These are phyloP conservation scores for Neodidymelliopsis sp. DNA, from an alignment of 2,329 filamentous ascomycete species.

Conservation along the genomic window DNA sequence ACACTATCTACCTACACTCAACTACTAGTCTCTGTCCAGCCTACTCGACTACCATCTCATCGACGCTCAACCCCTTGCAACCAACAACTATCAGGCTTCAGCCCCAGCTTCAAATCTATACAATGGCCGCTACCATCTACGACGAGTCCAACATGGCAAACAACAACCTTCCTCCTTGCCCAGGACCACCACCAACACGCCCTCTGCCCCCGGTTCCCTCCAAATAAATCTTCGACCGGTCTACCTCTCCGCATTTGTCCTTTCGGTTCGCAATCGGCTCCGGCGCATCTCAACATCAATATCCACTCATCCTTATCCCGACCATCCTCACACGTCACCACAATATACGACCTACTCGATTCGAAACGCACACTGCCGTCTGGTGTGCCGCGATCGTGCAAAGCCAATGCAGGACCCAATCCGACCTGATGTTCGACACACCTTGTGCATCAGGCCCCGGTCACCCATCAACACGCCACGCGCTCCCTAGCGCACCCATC, in stretches of 20 bases:
- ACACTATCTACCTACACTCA: slow-evolving; percentile 14
- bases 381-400: slow-evolving; percentile 34
- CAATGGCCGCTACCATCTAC: slow-evolving; percentile 48
- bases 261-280: slow-evolving; percentile 33
- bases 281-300: slow-evolving; percentile 35
- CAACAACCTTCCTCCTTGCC: slow-evolving; percentile 56
- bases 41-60: slow-evolving; percentile 15
- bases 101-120: slow-evolving; percentile 21
- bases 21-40: slow-evolving; percentile 21
- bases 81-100: slow-evolving; percentile 9
- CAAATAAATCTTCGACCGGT: slow-evolving; percentile 43
- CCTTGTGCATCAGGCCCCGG: slow-evolving; percentile 31
- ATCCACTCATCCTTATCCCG: slow-evolving; percentile 19
- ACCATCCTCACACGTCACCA: slow-evolving; percentile 17
- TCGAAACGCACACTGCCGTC: slow-evolving; percentile 25
- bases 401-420: slow-evolving; percentile 32
- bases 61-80: slow-evolving; percentile 12
- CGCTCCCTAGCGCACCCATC: slow-evolving; percentile 20
- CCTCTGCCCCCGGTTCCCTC: slow-evolving; percentile 56
- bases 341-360: slow-evolving; percentile 30
- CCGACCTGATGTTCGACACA: slow-evolving; percentile 38
- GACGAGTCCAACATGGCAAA: slow-evolving; percentile 49
- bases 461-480: slow-evolving; percentile 8
- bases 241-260: slow-evolving; percentile 21
- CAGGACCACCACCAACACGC: slow-evolving; percentile 57